Evolutionary conservation across 306 rosid species (phyloP).

Genomic region (Senna tora): DNA sequence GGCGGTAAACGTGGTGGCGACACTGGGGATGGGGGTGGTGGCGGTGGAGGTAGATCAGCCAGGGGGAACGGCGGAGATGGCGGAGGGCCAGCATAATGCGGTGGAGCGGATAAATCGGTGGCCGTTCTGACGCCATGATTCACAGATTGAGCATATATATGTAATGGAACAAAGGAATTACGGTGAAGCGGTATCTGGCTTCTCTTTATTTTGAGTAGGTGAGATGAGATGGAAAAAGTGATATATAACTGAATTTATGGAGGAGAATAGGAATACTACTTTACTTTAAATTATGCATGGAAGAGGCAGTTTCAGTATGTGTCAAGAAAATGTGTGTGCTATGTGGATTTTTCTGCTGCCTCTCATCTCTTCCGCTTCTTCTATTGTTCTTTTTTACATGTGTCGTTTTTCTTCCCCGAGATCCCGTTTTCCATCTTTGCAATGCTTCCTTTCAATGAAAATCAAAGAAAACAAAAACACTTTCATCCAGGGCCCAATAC

Average conservation of each 20-base stretch:
- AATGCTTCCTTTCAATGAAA: too few relatives aligned
- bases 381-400: background rate
- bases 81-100: constrained; percentile 35
- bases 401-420: background rate
- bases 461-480: too few relatives aligned
- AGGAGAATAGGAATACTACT: too few relatives aligned
- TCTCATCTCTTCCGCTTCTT: background rate
- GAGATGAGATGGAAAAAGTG: background rate
- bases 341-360: background rate
- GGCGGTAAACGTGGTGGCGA: constrained; percentile 24
- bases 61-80: constrained; percentile 36
- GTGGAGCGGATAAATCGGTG: constrained; percentile 36
- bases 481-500: too few relatives aligned
- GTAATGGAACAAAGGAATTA: background rate
- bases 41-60: constrained; percentile 31
- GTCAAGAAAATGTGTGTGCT: background rate
- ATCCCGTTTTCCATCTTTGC: background rate
- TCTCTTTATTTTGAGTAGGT: background rate
- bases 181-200: background rate
- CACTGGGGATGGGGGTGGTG: constrained; percentile 34
- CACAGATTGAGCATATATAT: background rate
- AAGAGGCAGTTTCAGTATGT: constrained; percentile 6
- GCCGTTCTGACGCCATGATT: constrained; percentile 1
- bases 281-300: background rate
- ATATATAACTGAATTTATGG: too few relatives aligned